These are phyloP conservation scores for Tetradesmus lagerheimii DNA, from an alignment of 139 green algal species.

Conservation along the genomic window DNA sequence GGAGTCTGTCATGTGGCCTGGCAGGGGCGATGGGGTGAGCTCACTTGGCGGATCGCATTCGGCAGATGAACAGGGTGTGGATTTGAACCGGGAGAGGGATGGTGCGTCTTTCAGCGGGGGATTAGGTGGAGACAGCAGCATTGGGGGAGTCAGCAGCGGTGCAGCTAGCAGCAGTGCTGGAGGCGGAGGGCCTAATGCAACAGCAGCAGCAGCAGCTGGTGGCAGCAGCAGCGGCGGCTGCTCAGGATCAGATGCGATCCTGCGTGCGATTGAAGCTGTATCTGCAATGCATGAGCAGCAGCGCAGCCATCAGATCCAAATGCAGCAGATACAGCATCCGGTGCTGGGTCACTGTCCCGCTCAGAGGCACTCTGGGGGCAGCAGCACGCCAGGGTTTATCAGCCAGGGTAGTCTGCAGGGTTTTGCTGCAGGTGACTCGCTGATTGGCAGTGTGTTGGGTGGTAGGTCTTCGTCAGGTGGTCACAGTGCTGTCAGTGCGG, in stretches of 20 bases:
- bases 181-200: background rate
- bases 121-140: background rate
- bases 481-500: background rate
- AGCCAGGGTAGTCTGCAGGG: slow-evolving; percentile 27
- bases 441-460: slow-evolving; percentile 1
- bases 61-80: background rate
- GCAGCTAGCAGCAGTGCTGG: background rate
- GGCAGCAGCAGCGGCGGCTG: background rate
- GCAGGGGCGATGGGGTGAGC: background rate
- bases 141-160: background rate
- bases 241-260: background rate
- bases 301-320: background rate
- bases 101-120: background rate
- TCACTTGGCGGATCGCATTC: background rate
- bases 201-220: background rate
- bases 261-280: slow-evolving; percentile 25
- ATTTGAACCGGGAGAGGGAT: background rate
- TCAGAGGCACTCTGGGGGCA: background rate
- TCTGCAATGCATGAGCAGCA: slow-evolving; percentile 9
- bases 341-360: background rate
- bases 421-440: slow-evolving; percentile 12
- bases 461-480: background rate
- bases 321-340: background rate
- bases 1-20: slow-evolving; percentile 54
- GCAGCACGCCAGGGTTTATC: background rate